Base-by-base conservation (phyloP, 2,329 filamentous ascomycete species). In the Hysterium pulicare region DNA sequence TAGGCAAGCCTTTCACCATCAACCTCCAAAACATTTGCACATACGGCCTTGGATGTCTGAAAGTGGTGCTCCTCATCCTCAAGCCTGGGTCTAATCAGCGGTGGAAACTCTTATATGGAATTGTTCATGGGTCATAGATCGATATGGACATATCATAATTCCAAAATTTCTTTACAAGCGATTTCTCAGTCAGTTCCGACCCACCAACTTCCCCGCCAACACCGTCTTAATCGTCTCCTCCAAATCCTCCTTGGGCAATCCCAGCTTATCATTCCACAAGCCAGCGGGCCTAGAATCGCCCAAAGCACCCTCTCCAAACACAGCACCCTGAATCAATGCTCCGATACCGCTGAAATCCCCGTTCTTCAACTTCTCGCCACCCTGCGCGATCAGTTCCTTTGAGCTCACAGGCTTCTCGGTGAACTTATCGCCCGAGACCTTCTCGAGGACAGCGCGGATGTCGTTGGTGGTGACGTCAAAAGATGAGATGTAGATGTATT, bases 381-480 rank as follows among this genome's bases (percentile, higher is more conserved):
- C 61, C 17, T 53, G 47, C 22, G 54, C 48, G 21, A 60, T 49
- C 19, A 62, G 54, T 9, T 61, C 53, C 23, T 61, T 53, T 13
- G 64, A 59, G 3, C 61, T 67, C 9, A 62, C 58, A 11, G 61
- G 61, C 3, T 66, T 70, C 2, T 82, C 66, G 0, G 69, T 65
- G 70, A 74, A 83, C 46, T 76, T 75, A 15, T 64, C 55, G 2
- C 73, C 74, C 0, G 75, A 77, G 9, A 71, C 63, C 43, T 75
- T 72, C 61, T 86, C 78, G 2, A 78, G 63, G 0, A 71, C 57
- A 10, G 65, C 60, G 1, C 84, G 55, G 2, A 86, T 61, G 48
- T 84, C 71, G 15, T 77, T 77, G 61, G 84, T 81, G 1, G 75
- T 74, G 0, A 75, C 72, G 22, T 73, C 73, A 50, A 83, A 79